Evolutionary conservation across 2,329 filamentous ascomycete species (phyloP).

Genomic region (Periconia digitata): DNA sequence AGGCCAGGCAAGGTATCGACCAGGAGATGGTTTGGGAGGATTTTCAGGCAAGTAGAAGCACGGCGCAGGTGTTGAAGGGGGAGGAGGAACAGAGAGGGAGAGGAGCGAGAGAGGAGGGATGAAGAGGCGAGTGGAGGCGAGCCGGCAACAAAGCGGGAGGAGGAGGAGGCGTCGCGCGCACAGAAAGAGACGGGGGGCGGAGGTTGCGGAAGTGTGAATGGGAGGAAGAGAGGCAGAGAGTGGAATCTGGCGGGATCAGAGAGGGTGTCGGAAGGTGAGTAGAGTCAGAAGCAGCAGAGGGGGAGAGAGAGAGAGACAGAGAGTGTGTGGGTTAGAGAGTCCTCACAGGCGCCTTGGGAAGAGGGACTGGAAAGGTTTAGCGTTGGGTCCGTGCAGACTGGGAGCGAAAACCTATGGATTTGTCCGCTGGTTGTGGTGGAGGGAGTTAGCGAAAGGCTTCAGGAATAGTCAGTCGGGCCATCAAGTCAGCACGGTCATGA

Average conservation of each 20-base stretch:
- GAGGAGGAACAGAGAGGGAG: too few relatives aligned
- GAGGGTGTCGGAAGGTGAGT: conserved; percentile 20
- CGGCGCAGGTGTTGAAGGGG: conserved; percentile 26
- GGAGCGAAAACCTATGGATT: background rate
- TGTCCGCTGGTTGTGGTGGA: background rate
- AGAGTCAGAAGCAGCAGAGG: conserved; percentile 19
- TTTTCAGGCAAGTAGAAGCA: conserved; percentile 6
- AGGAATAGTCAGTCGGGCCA: background rate
- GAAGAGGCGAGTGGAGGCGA: conserved; percentile 22
- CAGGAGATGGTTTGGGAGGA: conserved; percentile 14
- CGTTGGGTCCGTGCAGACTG: too few relatives aligned
- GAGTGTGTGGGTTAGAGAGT: background rate
- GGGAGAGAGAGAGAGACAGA: background rate
- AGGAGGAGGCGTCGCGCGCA: conserved; percentile 21
- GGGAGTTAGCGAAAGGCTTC: background rate
- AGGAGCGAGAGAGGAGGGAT: conserved; percentile 17
- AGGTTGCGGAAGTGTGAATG: conserved; percentile 19
- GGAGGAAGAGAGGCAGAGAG: conserved; percentile 7
- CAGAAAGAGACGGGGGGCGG: conserved; percentile 14
- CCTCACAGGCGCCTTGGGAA: background rate
- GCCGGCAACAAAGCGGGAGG: conserved; percentile 25
- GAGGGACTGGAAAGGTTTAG: background rate
- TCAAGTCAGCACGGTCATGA: background rate
- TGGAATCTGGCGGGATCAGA: conserved; percentile 12
- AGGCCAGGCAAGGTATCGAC: conserved; percentile 19